phyloP scores from a whole-genome alignment of 2,329 filamentous ascomycete species.

The Pseudopithomyces chartarum region DNA sequence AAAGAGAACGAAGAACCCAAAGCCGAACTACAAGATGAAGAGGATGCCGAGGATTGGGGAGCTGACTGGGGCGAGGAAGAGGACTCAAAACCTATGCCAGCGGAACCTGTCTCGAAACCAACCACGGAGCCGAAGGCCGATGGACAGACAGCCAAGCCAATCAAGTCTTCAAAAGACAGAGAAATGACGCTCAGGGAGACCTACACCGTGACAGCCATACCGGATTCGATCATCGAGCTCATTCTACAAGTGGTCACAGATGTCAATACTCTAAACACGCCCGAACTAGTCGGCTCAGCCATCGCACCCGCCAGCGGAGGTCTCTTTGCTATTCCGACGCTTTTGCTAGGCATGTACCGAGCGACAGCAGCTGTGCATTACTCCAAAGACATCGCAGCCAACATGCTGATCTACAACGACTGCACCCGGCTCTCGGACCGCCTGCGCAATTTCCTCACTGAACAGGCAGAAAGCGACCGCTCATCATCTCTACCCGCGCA shows the following conservation, averaged over 20 bases:
- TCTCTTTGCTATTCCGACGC: slow-evolving; percentile 72
- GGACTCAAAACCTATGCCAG: slow-evolving; percentile 21
- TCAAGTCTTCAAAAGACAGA: slow-evolving; percentile 45
- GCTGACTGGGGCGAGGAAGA: slow-evolving; percentile 72
- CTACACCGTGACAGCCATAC: slow-evolving; percentile 88
- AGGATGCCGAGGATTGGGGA: slow-evolving; percentile 73
- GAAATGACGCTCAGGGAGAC: slow-evolving; percentile 82
- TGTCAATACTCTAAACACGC: slow-evolving; percentile 59
- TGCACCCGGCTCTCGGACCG: slow-evolving; percentile 62
- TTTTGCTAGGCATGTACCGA: slow-evolving; percentile 78
- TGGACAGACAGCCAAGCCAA: slow-evolving; percentile 29
- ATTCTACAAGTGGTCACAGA: slow-evolving; percentile 59
- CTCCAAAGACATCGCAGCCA: slow-evolving; percentile 60
- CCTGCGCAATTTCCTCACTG: slow-evolving; percentile 55
- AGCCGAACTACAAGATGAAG: slow-evolving; percentile 34
- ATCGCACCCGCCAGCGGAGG: slow-evolving; percentile 71
- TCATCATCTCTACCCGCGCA: slow-evolving; percentile 34
- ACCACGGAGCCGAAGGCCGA: slow-evolving; percentile 37
- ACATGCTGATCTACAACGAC: slow-evolving; percentile 71
- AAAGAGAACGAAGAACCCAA: slow-evolving; percentile 42
- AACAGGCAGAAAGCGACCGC: slow-evolving; percentile 46
- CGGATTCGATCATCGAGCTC: slow-evolving; percentile 74
- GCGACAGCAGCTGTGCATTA: slow-evolving; percentile 79
- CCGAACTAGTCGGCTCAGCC: slow-evolving; percentile 54
- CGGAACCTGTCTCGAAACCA: slow-evolving; percentile 20